Base-by-base conservation (phyloP, 1,284 basidiomycete genomes). In the Ustilago xerochloae region DNA sequence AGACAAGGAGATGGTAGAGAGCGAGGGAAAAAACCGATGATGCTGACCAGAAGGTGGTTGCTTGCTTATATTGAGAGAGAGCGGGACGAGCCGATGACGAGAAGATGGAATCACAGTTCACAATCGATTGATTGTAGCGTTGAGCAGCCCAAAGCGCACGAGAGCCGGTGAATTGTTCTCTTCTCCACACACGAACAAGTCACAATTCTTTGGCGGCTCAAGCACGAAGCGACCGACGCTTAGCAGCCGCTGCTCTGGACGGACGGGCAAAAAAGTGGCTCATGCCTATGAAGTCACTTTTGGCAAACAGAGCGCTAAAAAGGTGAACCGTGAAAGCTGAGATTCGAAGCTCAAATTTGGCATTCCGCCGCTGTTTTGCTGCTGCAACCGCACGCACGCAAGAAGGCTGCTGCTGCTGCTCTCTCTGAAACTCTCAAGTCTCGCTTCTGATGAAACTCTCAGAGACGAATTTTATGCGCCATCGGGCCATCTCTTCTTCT, bases 21-120 rank as follows among this genome's bases (percentile, higher is more conserved):
- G 12, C n/a, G 36, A 22, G 46, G 45, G 18, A 46, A 16, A n/a
- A n/a, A n/a, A 26, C 6, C 8, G 20, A 22, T 18, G 49, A 29
- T 7, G 12, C 10, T 36, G 41, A 29, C 20, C 13, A 24, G 36
- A 39, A 22, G 2, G 13, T 18, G 15, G 24, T 41, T 26, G 12
- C 39, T 33, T 29, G 30, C 55, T 46, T 59, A 58, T 58, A 58
- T 49, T n/a, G n/a, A n/a, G n/a, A n/a, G n/a, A n/a, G n/a, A n/a
- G n/a, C n/a, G n/a, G n/a, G n/a, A n/a, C n/a, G n/a, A n/a, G n/a
- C n/a, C n/a, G n/a, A n/a, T n/a, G n/a, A n/a, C n/a, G n/a, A n/a
- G n/a, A n/a, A n/a, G n/a, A n/a, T n/a, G n/a, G 24, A 22, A 15
- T 24, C 20, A 35, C 33, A 39, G n/a, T n/a, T n/a, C n/a, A n/a